Evolutionary conservation across 257 asterid genomes (phyloP).

Genomic region (Ilex aquifolium): DNA sequence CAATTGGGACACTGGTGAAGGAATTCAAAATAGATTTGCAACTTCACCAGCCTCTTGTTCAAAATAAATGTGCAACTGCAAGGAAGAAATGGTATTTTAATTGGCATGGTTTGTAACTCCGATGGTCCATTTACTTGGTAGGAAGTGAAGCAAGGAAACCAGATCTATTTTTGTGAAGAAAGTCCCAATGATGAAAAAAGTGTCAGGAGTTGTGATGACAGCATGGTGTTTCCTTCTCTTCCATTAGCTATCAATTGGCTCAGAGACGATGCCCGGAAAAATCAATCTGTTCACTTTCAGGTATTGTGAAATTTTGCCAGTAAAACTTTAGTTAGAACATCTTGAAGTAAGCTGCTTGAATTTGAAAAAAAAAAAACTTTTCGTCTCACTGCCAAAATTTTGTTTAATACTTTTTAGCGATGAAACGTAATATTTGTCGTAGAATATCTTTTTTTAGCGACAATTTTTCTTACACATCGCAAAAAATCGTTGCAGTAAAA

Average conservation of each 20-base stretch:
- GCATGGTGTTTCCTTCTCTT: constrained; percentile 75
- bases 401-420: no score
- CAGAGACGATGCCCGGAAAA: constrained; percentile 53
- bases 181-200: constrained; percentile 41
- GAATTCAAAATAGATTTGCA: no score
- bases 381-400: neutral
- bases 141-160: constrained; percentile 52
- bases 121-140: constrained; percentile 22
- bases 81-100: neutral
- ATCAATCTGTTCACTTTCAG: constrained; percentile 71
- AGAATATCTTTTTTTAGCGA: no score
- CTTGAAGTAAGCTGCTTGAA: neutral
- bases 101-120: neutral
- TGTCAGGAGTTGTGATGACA: constrained; percentile 42
- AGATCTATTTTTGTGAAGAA: constrained; percentile 43
- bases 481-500: no score
- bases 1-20: no score
- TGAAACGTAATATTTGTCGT: no score
- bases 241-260: constrained; percentile 90
- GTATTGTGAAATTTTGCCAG: constrained; percentile 23
- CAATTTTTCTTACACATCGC: no score
- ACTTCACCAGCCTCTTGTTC: no score
- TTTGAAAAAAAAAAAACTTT: no score
- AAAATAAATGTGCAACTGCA: no score
- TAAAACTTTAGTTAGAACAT: neutral